Evolutionary conservation across 495 filamentous ascomycete genomes (phyloP), one percentile per base, ranked within the genome.

Genomic region (Xylaria acuta): DNA sequence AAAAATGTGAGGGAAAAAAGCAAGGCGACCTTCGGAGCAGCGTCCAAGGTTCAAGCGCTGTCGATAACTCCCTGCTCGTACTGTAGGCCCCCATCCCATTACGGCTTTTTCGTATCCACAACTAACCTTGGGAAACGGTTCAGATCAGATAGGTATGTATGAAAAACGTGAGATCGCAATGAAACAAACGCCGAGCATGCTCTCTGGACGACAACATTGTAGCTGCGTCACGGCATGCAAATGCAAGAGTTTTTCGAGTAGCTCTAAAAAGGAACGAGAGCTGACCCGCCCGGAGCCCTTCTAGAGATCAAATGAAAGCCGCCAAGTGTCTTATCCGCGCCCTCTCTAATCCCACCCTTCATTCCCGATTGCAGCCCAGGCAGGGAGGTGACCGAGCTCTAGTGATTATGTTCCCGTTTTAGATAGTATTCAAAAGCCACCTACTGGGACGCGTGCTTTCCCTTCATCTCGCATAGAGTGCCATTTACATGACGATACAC

Each of bases 401-500:
- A 54, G 59, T 34, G 59, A 54, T 54, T 9, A 70, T 64, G 20
- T 45, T 34, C 27, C 41, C 25, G 8, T 56, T 54, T 34, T 5
- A 22, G 22, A 63, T 32, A 32, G 38, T 73, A 68, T 69, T 66
- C 64, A 73, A 69, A 68, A 43, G 36, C 20, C 53, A 51, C 20
- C n/a, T 32, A 18, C 36, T 22, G 11, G 18, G 34, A 51, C 47
- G 14, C 20, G 34, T 43, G 18, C 49, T 30, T 51, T 56, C 18
- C 51, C 30, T 43, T 64, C 56, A 36, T 62, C 0, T 32, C 53
- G 22, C 20, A 34, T 22, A 34, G 36, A 25, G 25, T n/a, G 54
- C 12, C 36, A 41, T 40, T 34, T 83, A 90, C 88, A 90, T 90
- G 73, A 90, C 83, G 59, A 84, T 74, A 75, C 88, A 90, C 30